Conservation (phyloP, 768 basidiomycete species). For the Rhodotorula babjevae region DNA sequence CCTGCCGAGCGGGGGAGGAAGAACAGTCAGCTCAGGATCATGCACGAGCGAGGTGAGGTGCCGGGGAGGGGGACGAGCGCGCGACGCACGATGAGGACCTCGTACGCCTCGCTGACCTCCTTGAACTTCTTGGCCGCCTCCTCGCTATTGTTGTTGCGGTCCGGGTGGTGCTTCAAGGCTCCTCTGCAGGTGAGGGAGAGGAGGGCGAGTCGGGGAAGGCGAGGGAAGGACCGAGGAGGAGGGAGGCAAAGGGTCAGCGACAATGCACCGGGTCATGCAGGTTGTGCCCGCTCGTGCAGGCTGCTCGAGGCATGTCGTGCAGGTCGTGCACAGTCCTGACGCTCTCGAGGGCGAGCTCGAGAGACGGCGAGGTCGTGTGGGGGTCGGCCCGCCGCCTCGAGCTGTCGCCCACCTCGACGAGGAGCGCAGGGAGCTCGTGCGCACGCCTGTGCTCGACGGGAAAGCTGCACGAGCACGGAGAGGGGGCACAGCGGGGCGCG, state of each 20-base stretch:
- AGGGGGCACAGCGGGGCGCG: too few relatives aligned
- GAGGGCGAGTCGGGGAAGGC: neutral
- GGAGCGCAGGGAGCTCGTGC: too few relatives aligned
- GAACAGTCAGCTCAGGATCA: neutral
- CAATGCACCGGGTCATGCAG: too few relatives aligned
- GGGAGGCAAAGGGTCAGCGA: neutral
- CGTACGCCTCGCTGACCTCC: slow-evolving; percentile 90
- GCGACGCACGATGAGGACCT: slow-evolving; percentile 59
- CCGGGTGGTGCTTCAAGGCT: slow-evolving; percentile 87
- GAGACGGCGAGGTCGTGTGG: too few relatives aligned
- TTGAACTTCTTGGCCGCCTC: slow-evolving; percentile 86
- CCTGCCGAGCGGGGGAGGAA: neutral
- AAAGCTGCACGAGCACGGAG: too few relatives aligned
- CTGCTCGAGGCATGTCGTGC: too few relatives aligned
- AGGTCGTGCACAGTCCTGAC: too few relatives aligned
- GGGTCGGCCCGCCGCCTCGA: too few relatives aligned
- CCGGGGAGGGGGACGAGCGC: neutral
- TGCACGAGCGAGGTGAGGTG: neutral
- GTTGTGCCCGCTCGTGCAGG: too few relatives aligned
- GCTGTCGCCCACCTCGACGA: too few relatives aligned
- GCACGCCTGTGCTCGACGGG: too few relatives aligned
- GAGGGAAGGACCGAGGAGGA: neutral
- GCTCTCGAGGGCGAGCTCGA: too few relatives aligned
- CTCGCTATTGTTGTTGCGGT: slow-evolving; percentile 73
- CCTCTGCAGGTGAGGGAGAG: slow-evolving; percentile 10